phyloP scores from a whole-genome alignment of 2,329 filamentous ascomycete genomes.

The Trichoderma sp. region DNA sequence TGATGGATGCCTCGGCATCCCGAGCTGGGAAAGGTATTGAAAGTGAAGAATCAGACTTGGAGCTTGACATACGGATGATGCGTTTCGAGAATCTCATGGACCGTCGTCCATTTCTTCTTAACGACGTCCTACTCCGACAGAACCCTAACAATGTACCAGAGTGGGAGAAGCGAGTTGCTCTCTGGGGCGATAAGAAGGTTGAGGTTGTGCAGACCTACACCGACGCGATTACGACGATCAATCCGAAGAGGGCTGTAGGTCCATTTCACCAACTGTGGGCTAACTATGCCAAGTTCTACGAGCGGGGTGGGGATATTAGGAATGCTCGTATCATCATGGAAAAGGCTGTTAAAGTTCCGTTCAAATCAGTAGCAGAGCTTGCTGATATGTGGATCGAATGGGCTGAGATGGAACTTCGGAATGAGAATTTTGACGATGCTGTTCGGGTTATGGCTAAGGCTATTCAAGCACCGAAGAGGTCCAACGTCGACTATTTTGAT shows the following conservation, averaged over 20 bases:
- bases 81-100: conserved; percentile 99
- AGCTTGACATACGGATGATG: conserved; percentile 96
- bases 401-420: conserved; percentile 96
- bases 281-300: conserved; percentile 97
- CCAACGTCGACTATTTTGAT: conserved; percentile 99
- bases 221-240: conserved; percentile 87
- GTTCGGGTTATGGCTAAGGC: conserved; percentile 97
- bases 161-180: conserved; percentile 94
- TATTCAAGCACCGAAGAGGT: conserved; percentile 92
- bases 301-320: conserved; percentile 77
- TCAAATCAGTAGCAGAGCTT: conserved; percentile 94
- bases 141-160: conserved; percentile 96
- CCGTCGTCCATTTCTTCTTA: conserved; percentile 89
- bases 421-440: conserved; percentile 93
- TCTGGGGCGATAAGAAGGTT: conserved; percentile 91
- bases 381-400: conserved; percentile 99
- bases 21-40: conserved; percentile 76
- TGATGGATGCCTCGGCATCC: conserved; percentile 84
- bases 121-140: conserved; percentile 91
- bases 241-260: conserved; percentile 91
- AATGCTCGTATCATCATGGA: conserved; percentile 93
- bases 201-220: conserved; percentile 96
- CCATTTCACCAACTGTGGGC: conserved; percentile 94
- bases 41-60: conserved; percentile 85
- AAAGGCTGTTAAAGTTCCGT: conserved; percentile 96